These are phyloP conservation scores for Omphalotus guepiniiformis DNA, from an alignment of 768 basidiomycete species.

Conservation along the genomic window DNA sequence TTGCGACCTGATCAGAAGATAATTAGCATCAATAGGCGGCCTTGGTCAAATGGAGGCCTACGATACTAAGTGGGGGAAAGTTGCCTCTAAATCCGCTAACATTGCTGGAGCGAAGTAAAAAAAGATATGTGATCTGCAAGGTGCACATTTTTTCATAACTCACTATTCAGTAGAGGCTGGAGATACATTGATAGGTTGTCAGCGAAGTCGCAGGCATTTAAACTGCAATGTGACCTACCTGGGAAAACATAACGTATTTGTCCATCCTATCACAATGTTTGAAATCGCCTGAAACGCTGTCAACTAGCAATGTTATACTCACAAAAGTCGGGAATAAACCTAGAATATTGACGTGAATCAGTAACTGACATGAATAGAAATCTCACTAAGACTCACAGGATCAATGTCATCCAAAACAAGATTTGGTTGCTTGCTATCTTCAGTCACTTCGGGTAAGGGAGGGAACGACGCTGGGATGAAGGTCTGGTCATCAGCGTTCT, in stretches of 20 bases:
- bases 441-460: conserved; percentile 26
- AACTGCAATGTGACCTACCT: conserved; percentile 28
- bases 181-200: neutral
- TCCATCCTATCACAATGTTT: conserved; percentile 27
- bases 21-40: neutral
- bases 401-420: conserved; percentile 30
- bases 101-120: conserved; percentile 32
- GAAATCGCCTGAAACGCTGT: neutral
- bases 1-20: conserved; percentile 25
- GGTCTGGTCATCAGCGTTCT: conserved; percentile 34
- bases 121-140: conserved; percentile 14
- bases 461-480: conserved; percentile 52
- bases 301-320: conserved; percentile 16
- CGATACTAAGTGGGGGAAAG: conserved; percentile 42
- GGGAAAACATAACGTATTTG: conserved; percentile 40
- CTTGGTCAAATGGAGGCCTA: conserved; percentile 16
- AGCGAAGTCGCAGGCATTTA: neutral
- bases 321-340: conserved; percentile 62
- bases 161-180: conserved; percentile 12
- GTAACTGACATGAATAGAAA: neutral
- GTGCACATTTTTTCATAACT: conserved; percentile 24
- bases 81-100: conserved; percentile 44
- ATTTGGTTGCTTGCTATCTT: conserved; percentile 20
- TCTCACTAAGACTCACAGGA: neutral
- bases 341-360: conserved; percentile 15